Conservation (phyloP, 192 early-diverging fungal species). For the Linnemannia zychae region DNA sequence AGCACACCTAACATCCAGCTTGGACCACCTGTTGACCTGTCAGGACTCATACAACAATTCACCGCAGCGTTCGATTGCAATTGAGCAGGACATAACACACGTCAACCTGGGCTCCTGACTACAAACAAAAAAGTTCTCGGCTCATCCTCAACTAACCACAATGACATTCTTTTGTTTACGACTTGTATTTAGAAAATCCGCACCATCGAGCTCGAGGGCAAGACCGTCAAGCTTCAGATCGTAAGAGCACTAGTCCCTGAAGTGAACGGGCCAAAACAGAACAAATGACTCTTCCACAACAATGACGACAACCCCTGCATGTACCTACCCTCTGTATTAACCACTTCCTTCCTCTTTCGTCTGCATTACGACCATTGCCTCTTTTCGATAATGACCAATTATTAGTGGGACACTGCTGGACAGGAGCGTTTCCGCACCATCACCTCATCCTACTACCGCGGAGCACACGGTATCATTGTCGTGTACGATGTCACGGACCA, state of each 20-base stretch:
- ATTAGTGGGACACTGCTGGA: constrained; percentile 94
- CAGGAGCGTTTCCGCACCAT: constrained; percentile 99
- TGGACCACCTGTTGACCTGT: neutral
- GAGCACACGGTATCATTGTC: constrained; percentile 98
- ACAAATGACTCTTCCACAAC: neutral
- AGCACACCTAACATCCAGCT: neutral
- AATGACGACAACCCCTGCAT: neutral
- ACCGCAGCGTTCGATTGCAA: neutral
- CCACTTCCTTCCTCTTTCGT: neutral
- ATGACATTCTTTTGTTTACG: neutral
- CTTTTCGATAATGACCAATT: neutral
- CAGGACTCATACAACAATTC: neutral
- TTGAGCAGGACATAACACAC: neutral
- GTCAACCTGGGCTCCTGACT: neutral
- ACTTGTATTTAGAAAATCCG: constrained; percentile 87
- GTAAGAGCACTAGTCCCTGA: constrained; percentile 61
- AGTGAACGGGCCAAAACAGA: neutral
- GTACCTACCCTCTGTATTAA: neutral
- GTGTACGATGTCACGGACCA: constrained; percentile 98
- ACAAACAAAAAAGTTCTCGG: neutral
- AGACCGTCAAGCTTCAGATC: constrained; percentile 98
- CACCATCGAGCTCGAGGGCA: constrained; percentile 98
- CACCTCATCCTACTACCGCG: constrained; percentile 96
- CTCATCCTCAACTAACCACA: neutral
- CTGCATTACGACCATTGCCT: neutral